Evolutionary conservation across 225 moss, liverwort and hornwort genomes (phyloP).

Genomic region (Sphagnum tenellum): DNA sequence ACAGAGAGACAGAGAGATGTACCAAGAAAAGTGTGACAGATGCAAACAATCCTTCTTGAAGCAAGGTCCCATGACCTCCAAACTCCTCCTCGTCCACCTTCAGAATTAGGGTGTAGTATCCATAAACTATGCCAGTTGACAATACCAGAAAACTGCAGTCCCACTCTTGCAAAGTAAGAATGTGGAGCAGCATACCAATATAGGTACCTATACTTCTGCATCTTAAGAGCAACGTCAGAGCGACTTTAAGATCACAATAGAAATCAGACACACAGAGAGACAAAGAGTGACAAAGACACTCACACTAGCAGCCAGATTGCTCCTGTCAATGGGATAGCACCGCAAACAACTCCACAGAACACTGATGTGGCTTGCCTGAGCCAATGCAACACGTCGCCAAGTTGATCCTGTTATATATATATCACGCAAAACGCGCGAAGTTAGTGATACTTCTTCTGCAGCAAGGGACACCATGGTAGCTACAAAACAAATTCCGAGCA

Average conservation of each 20-base stretch:
- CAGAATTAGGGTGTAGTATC: slow-evolving; percentile 60
- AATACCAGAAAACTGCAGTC: slow-evolving; percentile 44
- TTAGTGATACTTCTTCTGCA: too few relatives aligned
- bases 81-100: slow-evolving; percentile 83
- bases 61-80: slow-evolving; percentile 66
- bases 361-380: slow-evolving; percentile 69
- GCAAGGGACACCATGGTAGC: too few relatives aligned
- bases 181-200: too few relatives aligned
- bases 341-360: slow-evolving; percentile 66
- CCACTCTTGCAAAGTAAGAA: neutral
- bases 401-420: slow-evolving; percentile 44
- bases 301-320: slow-evolving; percentile 51
- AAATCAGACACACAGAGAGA: neutral
- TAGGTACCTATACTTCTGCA: too few relatives aligned
- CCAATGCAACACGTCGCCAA: slow-evolving; percentile 95
- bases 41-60: slow-evolving; percentile 88
- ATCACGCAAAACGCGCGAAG: too few relatives aligned
- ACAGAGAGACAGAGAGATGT: slow-evolving; percentile 3
- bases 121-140: slow-evolving; percentile 61
- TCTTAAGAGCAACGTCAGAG: too few relatives aligned
- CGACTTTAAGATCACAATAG: too few relatives aligned
- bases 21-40: slow-evolving; percentile 83
- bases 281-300: slow-evolving; percentile 9
- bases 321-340: slow-evolving; percentile 67
- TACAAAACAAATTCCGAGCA: too few relatives aligned